phyloP scores from a whole-genome alignment of 2,329 filamentous ascomycete genomes.

The Colletotrichum sp. region DNA sequence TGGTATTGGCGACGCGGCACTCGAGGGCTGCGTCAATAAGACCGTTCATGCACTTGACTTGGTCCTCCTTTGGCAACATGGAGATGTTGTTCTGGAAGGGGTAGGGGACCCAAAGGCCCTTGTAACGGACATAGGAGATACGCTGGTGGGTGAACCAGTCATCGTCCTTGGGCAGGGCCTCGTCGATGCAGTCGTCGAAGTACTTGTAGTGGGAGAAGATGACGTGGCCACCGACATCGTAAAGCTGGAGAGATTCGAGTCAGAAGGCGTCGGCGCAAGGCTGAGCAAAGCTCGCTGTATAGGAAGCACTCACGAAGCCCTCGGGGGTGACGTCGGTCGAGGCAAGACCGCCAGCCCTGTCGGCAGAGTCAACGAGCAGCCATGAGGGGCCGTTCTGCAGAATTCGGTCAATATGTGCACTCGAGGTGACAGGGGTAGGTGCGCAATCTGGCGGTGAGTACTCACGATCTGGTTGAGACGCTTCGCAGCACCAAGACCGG shows the following conservation, averaged over 20 bases:
- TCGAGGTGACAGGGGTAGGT: constrained; percentile 24
- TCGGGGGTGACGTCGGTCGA: constrained; percentile 94
- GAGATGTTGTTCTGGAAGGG: constrained; percentile 99
- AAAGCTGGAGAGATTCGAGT: constrained; percentile 65
- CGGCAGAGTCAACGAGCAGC: constrained; percentile 92
- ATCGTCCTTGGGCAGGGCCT: constrained; percentile 89
- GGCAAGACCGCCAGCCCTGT: constrained; percentile 92
- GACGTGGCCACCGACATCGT: constrained; percentile 97
- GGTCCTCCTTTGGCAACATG: constrained; percentile 95
- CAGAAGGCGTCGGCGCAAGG: not conserved
- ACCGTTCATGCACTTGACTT: constrained; percentile 92
- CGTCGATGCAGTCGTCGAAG: constrained; percentile 98
- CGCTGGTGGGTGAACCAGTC: constrained; percentile 99
- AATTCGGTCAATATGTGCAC: constrained; percentile 6
- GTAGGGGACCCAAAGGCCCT: constrained; percentile 95
- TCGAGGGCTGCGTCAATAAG: constrained; percentile 94
- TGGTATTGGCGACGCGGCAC: constrained; percentile 82
- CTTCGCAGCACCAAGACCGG: constrained; percentile 97
- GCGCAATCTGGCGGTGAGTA: constrained; percentile 34
- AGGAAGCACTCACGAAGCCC: constrained; percentile 81
- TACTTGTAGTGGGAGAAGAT: constrained; percentile 99
- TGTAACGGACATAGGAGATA: constrained; percentile 98
- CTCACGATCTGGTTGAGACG: constrained; percentile 94
- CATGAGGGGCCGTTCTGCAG: constrained; percentile 86
- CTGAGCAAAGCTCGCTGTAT: not conserved